Evolutionary conservation across 164 flowering plant genomes (phyloP).

Genomic region (Aristolochia fimbriata): DNA sequence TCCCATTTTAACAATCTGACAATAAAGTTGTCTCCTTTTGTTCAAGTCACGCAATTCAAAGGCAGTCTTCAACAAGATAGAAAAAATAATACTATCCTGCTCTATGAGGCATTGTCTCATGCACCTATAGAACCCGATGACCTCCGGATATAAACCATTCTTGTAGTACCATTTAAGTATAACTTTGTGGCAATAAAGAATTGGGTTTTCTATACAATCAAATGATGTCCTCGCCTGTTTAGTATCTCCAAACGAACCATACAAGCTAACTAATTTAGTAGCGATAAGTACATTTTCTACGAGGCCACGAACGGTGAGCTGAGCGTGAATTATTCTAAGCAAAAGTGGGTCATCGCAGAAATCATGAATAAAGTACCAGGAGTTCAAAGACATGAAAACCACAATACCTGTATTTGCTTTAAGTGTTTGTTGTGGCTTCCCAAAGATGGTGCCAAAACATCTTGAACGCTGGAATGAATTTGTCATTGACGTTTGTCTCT

Average conservation of each 20-base stretch:
- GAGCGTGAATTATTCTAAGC: constrained; percentile 30
- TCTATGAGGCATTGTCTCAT: constrained; percentile 28
- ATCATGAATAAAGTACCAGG: constrained; percentile 20
- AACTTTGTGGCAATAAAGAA: constrained; percentile 46
- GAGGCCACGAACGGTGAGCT: constrained; percentile 37
- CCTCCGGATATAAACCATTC: constrained; percentile 30
- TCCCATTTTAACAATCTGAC: constrained; percentile 44
- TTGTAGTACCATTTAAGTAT: constrained; percentile 63
- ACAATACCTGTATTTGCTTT: no score
- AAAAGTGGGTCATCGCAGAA: constrained; percentile 26
- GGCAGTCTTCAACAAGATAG: constrained; percentile 64
- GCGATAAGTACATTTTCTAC: constrained; percentile 19
- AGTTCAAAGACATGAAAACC: no score
- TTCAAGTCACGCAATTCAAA: constrained; percentile 32
- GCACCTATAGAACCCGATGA: constrained; percentile 33
- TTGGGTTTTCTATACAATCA: constrained; percentile 48
- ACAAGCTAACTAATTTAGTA: constrained; percentile 55
- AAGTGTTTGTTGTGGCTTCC: no score
- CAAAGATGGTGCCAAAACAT: background rate
- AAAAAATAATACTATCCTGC: constrained; percentile 42
- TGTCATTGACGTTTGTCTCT: no score
- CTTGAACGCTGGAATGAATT: no score
- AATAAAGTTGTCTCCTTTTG: constrained; percentile 51
- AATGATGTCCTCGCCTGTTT: constrained; percentile 42
- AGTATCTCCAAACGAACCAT: constrained; percentile 40